phyloP scores from a whole-genome alignment of 352 stramenopile genomes.

The Pythium dissimile region DNA sequence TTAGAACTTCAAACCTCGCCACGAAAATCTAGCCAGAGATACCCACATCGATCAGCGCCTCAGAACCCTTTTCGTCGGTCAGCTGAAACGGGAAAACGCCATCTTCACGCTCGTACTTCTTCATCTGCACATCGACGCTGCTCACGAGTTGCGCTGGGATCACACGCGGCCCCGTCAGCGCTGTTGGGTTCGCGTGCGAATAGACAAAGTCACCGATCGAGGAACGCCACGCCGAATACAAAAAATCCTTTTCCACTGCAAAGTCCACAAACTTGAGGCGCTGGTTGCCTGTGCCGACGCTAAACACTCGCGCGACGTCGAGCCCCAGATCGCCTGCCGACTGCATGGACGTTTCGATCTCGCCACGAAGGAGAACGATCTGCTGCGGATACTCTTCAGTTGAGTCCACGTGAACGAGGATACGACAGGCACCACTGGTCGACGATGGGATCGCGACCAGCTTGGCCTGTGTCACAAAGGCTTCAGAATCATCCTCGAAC shows the following conservation, averaged over 20 bases:
- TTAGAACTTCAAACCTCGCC: not conserved
- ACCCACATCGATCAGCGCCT: slow-evolving; percentile 44
- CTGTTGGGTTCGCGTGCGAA: slow-evolving; percentile 68
- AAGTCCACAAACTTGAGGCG: slow-evolving; percentile 72
- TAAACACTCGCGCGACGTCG: slow-evolving; percentile 54
- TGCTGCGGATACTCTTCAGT: slow-evolving; percentile 47
- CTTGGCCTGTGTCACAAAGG: slow-evolving; percentile 53
- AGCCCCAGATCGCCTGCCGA: slow-evolving; percentile 38
- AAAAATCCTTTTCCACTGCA: slow-evolving; percentile 54
- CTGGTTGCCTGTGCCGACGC: slow-evolving; percentile 27
- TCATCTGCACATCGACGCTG: slow-evolving; percentile 63
- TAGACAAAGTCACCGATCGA: slow-evolving; percentile 54
- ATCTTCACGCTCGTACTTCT: slow-evolving; percentile 57
- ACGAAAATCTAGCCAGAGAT: not conserved
- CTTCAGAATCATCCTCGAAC: slow-evolving; percentile 11
- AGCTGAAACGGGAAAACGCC: slow-evolving; percentile 52
- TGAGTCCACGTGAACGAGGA: slow-evolving; percentile 67
- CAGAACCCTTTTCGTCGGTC: slow-evolving; percentile 38
- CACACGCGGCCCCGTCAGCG: slow-evolving; percentile 50
- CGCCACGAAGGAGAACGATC: slow-evolving; percentile 58
- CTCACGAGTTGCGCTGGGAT: slow-evolving; percentile 49
- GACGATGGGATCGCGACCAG: slow-evolving; percentile 51
- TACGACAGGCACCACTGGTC: slow-evolving; percentile 51
- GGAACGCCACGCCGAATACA: slow-evolving; percentile 75
- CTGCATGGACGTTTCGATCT: slow-evolving; percentile 28